A percentile compares a stretch with the other conserved stretches of the same genome.
Evolutionary conservation across 768 basidiomycete species (phyloP).

Genomic region (Russula sp.): DNA sequence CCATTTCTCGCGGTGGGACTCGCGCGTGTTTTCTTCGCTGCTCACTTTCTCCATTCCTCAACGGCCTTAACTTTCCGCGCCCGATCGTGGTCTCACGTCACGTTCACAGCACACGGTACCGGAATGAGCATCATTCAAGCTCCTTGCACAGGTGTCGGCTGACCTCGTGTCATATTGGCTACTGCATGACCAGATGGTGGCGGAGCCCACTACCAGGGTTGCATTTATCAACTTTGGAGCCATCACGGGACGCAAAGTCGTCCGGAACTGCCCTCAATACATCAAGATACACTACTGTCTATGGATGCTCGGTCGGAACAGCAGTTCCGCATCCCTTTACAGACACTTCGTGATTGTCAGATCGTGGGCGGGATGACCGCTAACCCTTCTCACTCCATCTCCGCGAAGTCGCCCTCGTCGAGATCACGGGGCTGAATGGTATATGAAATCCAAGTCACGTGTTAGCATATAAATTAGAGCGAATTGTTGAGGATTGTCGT

Average conservation of each 20-base stretch:
- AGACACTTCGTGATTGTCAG: neutral
- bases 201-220: neutral
- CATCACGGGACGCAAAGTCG: neutral
- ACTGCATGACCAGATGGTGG: neutral
- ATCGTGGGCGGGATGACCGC: neutral
- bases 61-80: neutral
- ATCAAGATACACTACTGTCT: neutral
- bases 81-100: neutral
- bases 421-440: conserved; percentile 71
- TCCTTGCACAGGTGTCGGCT: neutral
- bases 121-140: neutral
- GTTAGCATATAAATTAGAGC: neutral
- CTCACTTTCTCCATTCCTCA: neutral
- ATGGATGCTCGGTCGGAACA: neutral
- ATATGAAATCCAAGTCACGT: conserved; percentile 2
- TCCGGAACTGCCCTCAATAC: neutral
- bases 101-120: neutral
- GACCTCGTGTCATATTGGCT: neutral
- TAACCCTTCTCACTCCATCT: conserved; percentile 45
- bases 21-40: neutral
- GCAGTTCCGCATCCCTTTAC: neutral
- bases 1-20: neutral
- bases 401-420: conserved; percentile 87
- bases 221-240: neutral
- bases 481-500: neutral